Percentiles rank a stretch among this genome's conserved stretches.
Conservation (phyloP, 495 filamentous ascomycete genomes). For the Bryoglossum gracile region DNA sequence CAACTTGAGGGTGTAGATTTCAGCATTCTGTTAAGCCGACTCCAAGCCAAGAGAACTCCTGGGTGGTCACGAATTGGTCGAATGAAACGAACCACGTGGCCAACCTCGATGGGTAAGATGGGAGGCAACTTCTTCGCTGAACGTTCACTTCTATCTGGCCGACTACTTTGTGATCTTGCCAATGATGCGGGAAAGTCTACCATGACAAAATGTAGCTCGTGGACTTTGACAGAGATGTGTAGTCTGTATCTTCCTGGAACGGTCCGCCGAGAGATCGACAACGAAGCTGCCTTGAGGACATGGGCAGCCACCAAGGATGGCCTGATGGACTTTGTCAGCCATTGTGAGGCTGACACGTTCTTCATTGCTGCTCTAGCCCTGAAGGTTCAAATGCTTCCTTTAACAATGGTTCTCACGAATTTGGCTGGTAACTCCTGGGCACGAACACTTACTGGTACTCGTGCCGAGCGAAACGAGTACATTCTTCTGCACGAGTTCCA, state of each 20-base stretch:
- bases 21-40: constrained; percentile 76
- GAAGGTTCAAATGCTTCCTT: constrained; percentile 80
- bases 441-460: constrained; percentile 86
- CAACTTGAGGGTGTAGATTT: constrained; percentile 95
- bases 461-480: constrained; percentile 97
- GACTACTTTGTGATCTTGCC: constrained; percentile 86
- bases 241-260: constrained; percentile 67
- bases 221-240: constrained; percentile 97
- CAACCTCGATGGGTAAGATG: constrained; percentile 75
- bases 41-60: constrained; percentile 83
- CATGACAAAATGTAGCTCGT: constrained; percentile 95
- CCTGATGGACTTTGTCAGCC: constrained; percentile 84
- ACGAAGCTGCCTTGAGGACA: constrained; percentile 75
- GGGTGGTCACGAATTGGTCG: constrained; percentile 90
- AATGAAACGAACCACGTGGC: constrained; percentile 79
- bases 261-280: constrained; percentile 74
- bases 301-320: constrained; percentile 81
- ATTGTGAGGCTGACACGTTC: constrained; percentile 91
- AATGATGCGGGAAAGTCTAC: constrained; percentile 97
- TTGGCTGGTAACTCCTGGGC: constrained; percentile 98
- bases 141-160: constrained; percentile 79
- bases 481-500: constrained; percentile 97
- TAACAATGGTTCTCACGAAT: constrained; percentile 93
- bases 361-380: constrained; percentile 88
- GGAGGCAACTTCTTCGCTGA: constrained; percentile 88